phyloP scores from a whole-genome alignment of 768 basidiomycete genomes.

The Pluteus cervinus region DNA sequence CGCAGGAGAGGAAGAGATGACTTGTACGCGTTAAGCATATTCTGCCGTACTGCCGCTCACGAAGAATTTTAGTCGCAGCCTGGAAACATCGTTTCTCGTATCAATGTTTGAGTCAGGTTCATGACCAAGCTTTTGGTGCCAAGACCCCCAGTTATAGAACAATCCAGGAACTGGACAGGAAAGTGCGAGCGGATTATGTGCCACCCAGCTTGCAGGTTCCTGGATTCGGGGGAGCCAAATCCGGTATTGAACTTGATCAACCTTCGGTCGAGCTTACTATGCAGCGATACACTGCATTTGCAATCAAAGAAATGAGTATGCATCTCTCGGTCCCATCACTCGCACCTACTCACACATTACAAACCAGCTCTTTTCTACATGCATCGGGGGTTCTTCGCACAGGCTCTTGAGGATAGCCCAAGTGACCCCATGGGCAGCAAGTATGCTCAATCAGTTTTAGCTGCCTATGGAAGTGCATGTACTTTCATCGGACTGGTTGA shows the following conservation, averaged over 20 bases:
- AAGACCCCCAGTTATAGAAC: constrained; percentile 53
- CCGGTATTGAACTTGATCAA: constrained; percentile 32
- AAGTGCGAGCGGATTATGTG: constrained; percentile 56
- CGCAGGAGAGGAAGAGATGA: constrained; percentile 53
- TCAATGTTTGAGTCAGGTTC: constrained; percentile 56
- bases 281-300: constrained; percentile 61
- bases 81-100: constrained; percentile 68
- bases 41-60: constrained; percentile 5
- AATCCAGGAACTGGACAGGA: constrained; percentile 61
- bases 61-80: constrained; percentile 38
- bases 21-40: constrained; percentile 36
- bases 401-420: constrained; percentile 57
- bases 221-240: constrained; percentile 50
- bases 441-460: constrained; percentile 61
- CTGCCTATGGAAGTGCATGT: constrained; percentile 65
- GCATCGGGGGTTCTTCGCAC: constrained; percentile 71
- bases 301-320: constrained; percentile 65
- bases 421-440: constrained; percentile 64
- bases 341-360: constrained; percentile 2
- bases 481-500: constrained; percentile 61
- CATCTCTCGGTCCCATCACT: constrained; percentile 3
- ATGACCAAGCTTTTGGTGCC: constrained; percentile 65
- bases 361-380: constrained; percentile 59
- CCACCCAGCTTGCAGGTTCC: constrained; percentile 61
- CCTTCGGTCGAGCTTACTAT: constrained; percentile 54